phyloP scores from a whole-genome alignment of 495 filamentous ascomycete genomes.

The Cudoniella acicularis region DNA sequence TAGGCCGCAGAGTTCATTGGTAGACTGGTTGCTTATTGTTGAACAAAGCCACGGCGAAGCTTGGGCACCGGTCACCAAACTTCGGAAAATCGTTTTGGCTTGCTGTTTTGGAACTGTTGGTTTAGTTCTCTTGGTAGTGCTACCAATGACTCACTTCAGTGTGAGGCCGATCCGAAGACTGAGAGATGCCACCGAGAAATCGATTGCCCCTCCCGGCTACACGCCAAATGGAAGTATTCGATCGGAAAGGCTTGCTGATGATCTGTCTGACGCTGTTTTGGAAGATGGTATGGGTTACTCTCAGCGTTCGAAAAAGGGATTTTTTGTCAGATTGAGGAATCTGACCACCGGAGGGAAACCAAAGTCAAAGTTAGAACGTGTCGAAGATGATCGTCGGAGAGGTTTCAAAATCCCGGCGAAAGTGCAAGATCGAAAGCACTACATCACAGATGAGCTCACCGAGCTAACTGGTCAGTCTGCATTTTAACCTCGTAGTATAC shows the following conservation, averaged over 20 bases:
- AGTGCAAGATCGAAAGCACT: constrained; percentile 70
- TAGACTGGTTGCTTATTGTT: constrained; percentile 77
- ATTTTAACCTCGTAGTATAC: not conserved
- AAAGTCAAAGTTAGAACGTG: constrained; percentile 30
- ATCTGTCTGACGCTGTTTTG: constrained; percentile 25
- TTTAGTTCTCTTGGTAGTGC: constrained; percentile 59
- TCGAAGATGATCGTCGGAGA: constrained; percentile 46
- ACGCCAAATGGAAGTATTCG: constrained; percentile 39
- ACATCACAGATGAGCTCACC: constrained; percentile 81
- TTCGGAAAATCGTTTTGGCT: constrained; percentile 72
- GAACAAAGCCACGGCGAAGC: constrained; percentile 74
- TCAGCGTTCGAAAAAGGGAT: constrained; percentile 34
- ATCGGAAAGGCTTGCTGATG: constrained; percentile 32
- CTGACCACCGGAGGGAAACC: constrained; percentile 28
- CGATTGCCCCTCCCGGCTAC: constrained; percentile 61
- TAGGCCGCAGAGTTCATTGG: constrained; percentile 56
- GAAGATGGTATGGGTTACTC: constrained; percentile 19
- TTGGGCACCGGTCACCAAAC: constrained; percentile 64
- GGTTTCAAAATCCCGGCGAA: constrained; percentile 79
- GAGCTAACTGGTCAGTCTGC: constrained; percentile 59
- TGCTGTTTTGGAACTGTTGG: constrained; percentile 83
- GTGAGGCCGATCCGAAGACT: constrained; percentile 77
- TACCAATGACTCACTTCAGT: constrained; percentile 74
- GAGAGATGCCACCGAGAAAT: constrained; percentile 72
- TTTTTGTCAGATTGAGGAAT: constrained; percentile 32